Percentiles rank a stretch among this genome's conserved stretches.
Evolutionary conservation across 2,329 filamentous ascomycete species (phyloP).

Genomic region (Polytolypa hystricis): DNA sequence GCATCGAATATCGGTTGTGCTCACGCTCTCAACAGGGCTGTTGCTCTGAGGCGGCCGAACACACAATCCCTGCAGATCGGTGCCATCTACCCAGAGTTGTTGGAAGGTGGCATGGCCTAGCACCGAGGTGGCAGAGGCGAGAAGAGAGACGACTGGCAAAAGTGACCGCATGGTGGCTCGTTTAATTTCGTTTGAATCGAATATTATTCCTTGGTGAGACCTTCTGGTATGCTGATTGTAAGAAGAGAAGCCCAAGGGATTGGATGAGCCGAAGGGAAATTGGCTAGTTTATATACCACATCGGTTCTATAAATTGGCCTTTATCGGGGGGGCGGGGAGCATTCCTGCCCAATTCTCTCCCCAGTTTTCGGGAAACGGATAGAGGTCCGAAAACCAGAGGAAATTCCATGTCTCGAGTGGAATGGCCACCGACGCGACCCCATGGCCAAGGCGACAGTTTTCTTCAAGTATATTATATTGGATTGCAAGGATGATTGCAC

Average conservation of each 20-base stretch:
- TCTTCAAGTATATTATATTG: neutral
- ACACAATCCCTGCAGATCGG: slow-evolving; percentile 7
- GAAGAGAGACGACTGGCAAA: neutral
- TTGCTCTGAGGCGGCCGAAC: slow-evolving; percentile 10
- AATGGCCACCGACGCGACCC: neutral
- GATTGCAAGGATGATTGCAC: neutral
- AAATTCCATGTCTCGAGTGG: neutral
- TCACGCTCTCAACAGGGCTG: slow-evolving; percentile 43
- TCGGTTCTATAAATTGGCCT: neutral
- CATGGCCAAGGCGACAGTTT: neutral
- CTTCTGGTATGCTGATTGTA: neutral
- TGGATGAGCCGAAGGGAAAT: neutral
- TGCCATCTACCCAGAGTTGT: slow-evolving; percentile 8
- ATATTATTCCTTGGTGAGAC: neutral
- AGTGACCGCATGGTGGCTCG: neutral
- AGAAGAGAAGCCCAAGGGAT: neutral
- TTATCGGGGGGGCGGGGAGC: neutral
- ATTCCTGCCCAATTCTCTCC: neutral
- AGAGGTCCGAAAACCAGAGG: slow-evolving; percentile 1
- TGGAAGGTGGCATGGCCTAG: slow-evolving; percentile 4
- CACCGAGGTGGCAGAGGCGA: slow-evolving; percentile 2
- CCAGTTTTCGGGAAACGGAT: slow-evolving; percentile 2
- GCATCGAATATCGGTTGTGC: slow-evolving; percentile 44
- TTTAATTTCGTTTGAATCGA: neutral
- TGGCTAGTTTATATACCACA: slow-evolving; percentile 1